Base-by-base conservation (phyloP, 2,329 filamentous ascomycete species). In the Fusarium sp. region DNA sequence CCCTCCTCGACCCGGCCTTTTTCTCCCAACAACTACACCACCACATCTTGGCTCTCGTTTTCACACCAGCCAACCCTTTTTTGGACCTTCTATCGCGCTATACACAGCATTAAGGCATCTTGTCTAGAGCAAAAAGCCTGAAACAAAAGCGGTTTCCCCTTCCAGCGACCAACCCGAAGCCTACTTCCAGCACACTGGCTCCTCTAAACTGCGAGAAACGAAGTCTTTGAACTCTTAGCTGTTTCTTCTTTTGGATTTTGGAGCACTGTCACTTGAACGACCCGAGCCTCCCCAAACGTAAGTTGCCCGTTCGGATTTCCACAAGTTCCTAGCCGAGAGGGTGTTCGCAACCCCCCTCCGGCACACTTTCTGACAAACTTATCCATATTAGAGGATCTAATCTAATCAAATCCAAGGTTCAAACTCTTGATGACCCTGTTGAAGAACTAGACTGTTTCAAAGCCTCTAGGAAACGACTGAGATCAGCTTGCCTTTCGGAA, bases 41-140 rank as follows among this genome's bases (percentile, higher is more conserved):
- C 62, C 59, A 60, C 39, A 62, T 58, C 44, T 69, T 66, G 60
- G 65, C 52, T 51, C 56, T 70, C 69, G 51, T 69, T 62, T 62
- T 53, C 43, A 64, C 64, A 39, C 63, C 37, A 54, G 58, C 43
- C 37, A 57, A 15, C 47, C 30, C 52, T 53, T 74, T 76, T 76
- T 77, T 74, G 75, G 73, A 74, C 66, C 62, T 60, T 67, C 64
- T 65, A 73, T 76, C 56, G 60, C 55, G 63, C 66, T 74, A 75
- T 47, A 70, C 73, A 60, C 66, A 75, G 72, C 61, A 72, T 75
- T 75, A 75, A 67, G 63, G 58, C 68, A 73, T 70, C 60, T 63
- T 64, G 66, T 63, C 64, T 66, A 72, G 60, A 70, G 37, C 39
- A 66, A 55, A 51, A 56, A 47, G 64, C 62, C 67, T 51, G 52